phyloP scores from a whole-genome alignment of 805 yeast genomes.

The Candida nemodendra region DNA sequence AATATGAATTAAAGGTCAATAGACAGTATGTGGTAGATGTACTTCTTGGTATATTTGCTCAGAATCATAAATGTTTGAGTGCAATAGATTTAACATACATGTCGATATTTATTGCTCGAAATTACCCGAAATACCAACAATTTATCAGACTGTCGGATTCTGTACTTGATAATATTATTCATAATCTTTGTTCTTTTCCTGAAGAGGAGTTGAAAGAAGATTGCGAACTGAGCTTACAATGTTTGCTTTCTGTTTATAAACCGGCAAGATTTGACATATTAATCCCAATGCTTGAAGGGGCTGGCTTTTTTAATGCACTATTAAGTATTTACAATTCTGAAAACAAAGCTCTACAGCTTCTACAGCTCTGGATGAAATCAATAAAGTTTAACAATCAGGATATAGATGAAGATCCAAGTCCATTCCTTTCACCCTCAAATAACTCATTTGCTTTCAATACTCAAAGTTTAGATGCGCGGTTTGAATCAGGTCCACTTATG shows the following conservation, averaged over 20 bases:
- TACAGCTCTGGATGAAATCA: constrained; percentile 50
- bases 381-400: constrained; percentile 3
- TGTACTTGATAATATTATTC: constrained; percentile 46
- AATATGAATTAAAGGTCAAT: constrained; percentile 40
- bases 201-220: constrained; percentile 44
- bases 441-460: not conserved
- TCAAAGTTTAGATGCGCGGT: constrained; percentile 18
- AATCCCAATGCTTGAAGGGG: constrained; percentile 49
- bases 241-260: constrained; percentile 63
- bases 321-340: constrained; percentile 55
- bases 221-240: constrained; percentile 73
- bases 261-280: constrained; percentile 54
- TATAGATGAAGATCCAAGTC: not conserved
- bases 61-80: constrained; percentile 32
- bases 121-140: constrained; percentile 82
- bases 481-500: constrained; percentile 32
- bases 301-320: constrained; percentile 58
- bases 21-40: constrained; percentile 80
- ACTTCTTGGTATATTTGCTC: constrained; percentile 55
- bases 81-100: constrained; percentile 36
- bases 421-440: not conserved
- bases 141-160: constrained; percentile 71
- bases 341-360: constrained; percentile 48
- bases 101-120: constrained; percentile 73
- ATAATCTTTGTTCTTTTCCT: constrained; percentile 45